Evolutionary conservation across 768 basidiomycete genomes (phyloP).

Genomic region (Suillus occidentalis): DNA sequence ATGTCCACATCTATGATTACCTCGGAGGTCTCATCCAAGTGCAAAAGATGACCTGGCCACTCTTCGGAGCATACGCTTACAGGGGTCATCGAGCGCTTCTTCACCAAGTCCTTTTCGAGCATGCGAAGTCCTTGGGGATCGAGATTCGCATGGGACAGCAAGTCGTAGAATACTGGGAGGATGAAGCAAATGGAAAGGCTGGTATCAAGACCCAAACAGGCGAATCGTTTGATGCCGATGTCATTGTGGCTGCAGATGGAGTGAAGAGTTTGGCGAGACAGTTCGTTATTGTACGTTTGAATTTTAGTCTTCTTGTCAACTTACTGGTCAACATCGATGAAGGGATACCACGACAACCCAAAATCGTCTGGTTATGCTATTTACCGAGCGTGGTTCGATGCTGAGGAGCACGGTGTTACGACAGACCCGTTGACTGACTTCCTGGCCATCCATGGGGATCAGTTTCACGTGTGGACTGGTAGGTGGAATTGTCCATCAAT

Average conservation of each 20-base stretch:
- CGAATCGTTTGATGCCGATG: slow-evolving; percentile 17
- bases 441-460: slow-evolving; percentile 14
- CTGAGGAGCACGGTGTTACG: slow-evolving; percentile 20
- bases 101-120: slow-evolving; percentile 17
- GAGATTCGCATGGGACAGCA: slow-evolving; percentile 20
- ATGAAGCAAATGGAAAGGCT: slow-evolving; percentile 10
- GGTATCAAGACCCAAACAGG: slow-evolving; percentile 18
- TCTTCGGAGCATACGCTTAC: slow-evolving; percentile 21
- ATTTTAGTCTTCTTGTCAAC: background rate
- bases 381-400: slow-evolving; percentile 26
- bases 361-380: slow-evolving; percentile 25
- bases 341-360: slow-evolving; percentile 25
- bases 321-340: background rate
- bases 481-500: background rate
- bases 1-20: slow-evolving; percentile 20
- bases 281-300: slow-evolving; percentile 18
- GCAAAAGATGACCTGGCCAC: slow-evolving; percentile 17
- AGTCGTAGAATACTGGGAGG: slow-evolving; percentile 22
- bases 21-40: slow-evolving; percentile 19
- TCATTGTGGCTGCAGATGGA: slow-evolving; percentile 28
- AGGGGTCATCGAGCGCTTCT: slow-evolving; percentile 31
- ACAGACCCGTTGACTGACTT: slow-evolving; percentile 19
- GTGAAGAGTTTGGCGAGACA: slow-evolving; percentile 19
- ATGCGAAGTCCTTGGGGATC: slow-evolving; percentile 21
- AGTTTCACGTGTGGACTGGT: slow-evolving; percentile 22